Evolutionary conservation across 768 basidiomycete genomes (phyloP).

Genomic region (Rhodosporidiobolus odoratus): DNA sequence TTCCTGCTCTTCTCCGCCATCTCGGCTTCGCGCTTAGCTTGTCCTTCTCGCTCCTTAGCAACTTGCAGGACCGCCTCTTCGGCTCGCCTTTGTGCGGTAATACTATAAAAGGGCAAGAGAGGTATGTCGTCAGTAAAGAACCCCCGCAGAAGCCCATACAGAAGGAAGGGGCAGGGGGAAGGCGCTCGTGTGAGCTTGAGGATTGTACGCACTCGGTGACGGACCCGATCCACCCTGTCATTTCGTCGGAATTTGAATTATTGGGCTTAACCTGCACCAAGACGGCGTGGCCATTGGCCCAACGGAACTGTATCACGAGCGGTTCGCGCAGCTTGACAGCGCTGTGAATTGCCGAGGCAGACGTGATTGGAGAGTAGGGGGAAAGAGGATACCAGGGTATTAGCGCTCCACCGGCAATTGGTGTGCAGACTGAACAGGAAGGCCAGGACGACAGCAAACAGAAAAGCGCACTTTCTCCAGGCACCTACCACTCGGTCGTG

Average conservation of each 20-base stretch:
- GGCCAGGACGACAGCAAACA: no score
- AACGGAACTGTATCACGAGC: slow-evolving; percentile 18
- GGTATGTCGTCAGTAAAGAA: background rate
- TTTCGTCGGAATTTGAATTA: background rate
- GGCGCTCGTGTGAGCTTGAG: no score
- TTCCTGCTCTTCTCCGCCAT: slow-evolving; percentile 42
- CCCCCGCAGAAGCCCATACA: no score
- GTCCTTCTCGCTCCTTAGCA: slow-evolving; percentile 31
- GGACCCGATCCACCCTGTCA: slow-evolving; percentile 19
- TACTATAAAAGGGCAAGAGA: background rate
- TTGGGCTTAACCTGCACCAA: slow-evolving; percentile 8
- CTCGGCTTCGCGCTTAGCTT: slow-evolving; percentile 34
- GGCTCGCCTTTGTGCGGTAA: slow-evolving; percentile 14
- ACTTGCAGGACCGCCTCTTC: slow-evolving; percentile 18
- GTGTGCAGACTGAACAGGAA: no score
- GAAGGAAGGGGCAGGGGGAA: no score
- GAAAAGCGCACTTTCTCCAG: background rate
- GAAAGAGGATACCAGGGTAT: no score
- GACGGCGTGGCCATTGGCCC: slow-evolving; percentile 11
- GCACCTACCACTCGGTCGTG: background rate
- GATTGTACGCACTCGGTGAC: slow-evolving; percentile 13
- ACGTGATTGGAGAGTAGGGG: background rate
- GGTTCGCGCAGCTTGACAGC: background rate
- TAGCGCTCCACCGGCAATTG: no score
- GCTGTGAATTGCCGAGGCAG: background rate